Base-by-base conservation (phyloP, 805 yeast genomes). In the Ogataea ganodermae region DNA sequence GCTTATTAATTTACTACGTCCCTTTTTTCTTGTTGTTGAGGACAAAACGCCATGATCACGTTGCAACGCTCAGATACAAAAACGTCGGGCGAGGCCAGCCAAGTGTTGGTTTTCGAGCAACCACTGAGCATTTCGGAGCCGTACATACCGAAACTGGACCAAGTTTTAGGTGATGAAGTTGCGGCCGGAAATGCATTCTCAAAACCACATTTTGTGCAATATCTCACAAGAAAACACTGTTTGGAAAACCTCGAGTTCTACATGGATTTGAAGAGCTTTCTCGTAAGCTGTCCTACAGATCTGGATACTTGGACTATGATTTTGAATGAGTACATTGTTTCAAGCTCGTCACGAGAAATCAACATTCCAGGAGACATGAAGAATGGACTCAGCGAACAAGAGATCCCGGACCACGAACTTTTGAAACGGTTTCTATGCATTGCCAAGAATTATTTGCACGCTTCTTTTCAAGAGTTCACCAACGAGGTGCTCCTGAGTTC, bases 191-290 rank as follows among this genome's bases (percentile, higher is more conserved):
- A 55, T 3, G 45, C 40, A 2, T 66, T 58, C 38, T 59, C 66
- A 4, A 61, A 59, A 26, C 44, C 51, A 6, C 53, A 61, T 23
- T 68, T 68, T 46, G 50, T 57, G 12, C 54, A 58, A 38, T 68
- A 59, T 42, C 53, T 68, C 23, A 46, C 58, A 2, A 55, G 59
- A 24, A 60, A 63, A 36, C 70, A 67, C 47, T 67, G 72, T 49
- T 31, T 61, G 3, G 72, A 68, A 48, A 68, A 67, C 42, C 56
- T 67, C 17, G 71, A 68, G 35, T 66, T 68, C 46, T 66, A 57
- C 38, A 35, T 58, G 20, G 65, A 63, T 22, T 46, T 67, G 14
- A 49, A 50, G 5, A 43, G 42, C 24, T 55, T 68, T 23, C 48
- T 58, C 3, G 30, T 46, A 2, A 47, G 46, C 18, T 49, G 50